These are phyloP conservation scores for Lasiodiplodia sp. DNA, from an alignment of 2,329 filamentous ascomycete species.

Conservation along the genomic window DNA sequence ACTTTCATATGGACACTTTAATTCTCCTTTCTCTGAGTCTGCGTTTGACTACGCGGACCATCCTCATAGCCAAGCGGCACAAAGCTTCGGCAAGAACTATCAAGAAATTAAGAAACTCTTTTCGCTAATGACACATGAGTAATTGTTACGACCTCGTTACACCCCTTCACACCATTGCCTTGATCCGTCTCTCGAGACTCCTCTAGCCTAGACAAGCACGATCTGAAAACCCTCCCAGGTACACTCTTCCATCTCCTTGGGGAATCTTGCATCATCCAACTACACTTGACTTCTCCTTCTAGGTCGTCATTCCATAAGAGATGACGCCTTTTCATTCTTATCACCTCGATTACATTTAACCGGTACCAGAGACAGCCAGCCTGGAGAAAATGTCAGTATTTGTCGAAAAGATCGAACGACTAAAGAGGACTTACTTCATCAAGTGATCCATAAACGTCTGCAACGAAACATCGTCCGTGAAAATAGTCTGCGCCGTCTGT, in stretches of 20 bases:
- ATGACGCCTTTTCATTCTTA: background rate
- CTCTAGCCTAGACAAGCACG: background rate
- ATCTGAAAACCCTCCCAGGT: background rate
- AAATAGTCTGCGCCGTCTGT: constrained; percentile 95
- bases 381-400: constrained; percentile 11
- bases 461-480: constrained; percentile 96
- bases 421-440: constrained; percentile 73
- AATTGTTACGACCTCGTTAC: background rate
- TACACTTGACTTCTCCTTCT: background rate
- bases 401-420: background rate
- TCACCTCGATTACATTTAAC: background rate
- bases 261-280: constrained; percentile 6
- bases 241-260: constrained; percentile 2
- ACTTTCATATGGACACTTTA: background rate
- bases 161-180: background rate
- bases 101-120: constrained; percentile 22
- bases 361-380: constrained; percentile 31
- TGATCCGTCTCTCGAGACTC: background rate
- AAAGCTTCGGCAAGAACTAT: background rate
- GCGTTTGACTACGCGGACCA: background rate
- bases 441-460: constrained; percentile 99
- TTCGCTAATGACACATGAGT: constrained; percentile 28
- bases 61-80: background rate
- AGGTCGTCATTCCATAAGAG: background rate
- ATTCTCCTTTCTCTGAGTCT: too few relatives aligned